A percentile compares a stretch with the other conserved stretches of the same genome.
Evolutionary conservation across 2,329 filamentous ascomycete species (phyloP).

Genomic region (Neospermospora avenae): DNA sequence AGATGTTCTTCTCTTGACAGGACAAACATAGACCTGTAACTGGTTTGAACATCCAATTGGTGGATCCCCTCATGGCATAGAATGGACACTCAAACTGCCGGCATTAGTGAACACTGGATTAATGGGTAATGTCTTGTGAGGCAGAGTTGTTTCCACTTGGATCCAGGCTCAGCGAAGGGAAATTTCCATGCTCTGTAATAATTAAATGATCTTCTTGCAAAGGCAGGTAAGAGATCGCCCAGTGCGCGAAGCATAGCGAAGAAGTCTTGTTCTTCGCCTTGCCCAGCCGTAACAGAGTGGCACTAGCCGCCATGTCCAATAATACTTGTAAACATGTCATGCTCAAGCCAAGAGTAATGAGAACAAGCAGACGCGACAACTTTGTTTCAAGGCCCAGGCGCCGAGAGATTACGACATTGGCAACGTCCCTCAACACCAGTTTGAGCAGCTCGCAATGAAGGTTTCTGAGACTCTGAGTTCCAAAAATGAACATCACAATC

Average conservation of each 20-base stretch:
- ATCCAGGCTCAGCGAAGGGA: background rate
- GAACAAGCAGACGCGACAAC: background rate
- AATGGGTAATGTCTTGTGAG: background rate
- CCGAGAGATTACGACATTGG: slow-evolving; percentile 1
- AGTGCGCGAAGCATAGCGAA: background rate
- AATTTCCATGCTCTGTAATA: background rate
- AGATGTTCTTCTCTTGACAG: background rate
- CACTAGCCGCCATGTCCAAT: background rate
- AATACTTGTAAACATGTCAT: background rate
- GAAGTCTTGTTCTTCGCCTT: background rate
- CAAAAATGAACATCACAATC: background rate
- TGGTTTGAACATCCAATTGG: background rate
- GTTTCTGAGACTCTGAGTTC: background rate
- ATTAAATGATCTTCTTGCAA: background rate
- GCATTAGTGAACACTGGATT: background rate
- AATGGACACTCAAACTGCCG: background rate
- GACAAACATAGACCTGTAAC: background rate
- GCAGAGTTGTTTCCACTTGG: background rate
- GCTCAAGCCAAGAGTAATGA: background rate
- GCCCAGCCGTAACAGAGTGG: background rate
- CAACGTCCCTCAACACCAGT: background rate
- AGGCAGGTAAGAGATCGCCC: slow-evolving; percentile 3
- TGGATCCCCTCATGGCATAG: background rate
- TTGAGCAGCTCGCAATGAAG: slow-evolving; percentile 1
- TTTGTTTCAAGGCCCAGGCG: slow-evolving; percentile 4